Evolutionary conservation across 176 grass and related monocot genomes (phyloP).

Genomic region (Chloris gayana): DNA sequence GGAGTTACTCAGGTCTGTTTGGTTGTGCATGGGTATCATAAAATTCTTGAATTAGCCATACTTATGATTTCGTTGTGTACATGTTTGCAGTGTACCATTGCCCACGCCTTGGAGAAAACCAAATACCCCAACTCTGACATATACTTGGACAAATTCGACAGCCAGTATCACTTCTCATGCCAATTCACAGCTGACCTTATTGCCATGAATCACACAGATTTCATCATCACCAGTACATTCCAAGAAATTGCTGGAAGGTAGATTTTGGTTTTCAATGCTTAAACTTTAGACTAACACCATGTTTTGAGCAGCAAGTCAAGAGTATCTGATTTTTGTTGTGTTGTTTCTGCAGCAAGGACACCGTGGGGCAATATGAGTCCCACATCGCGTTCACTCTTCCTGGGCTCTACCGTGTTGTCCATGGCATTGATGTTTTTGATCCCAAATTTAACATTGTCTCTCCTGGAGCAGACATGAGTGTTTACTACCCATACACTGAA

Average conservation of each 20-base stretch:
- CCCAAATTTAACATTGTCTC: slow-evolving; percentile 99
- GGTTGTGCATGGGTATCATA: neutral
- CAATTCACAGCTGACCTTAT: slow-evolving; percentile 96
- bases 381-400: slow-evolving; percentile 96
- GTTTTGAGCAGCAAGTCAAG: neutral
- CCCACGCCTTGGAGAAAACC: slow-evolving; percentile 97
- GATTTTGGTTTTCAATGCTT: neutral
- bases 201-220: slow-evolving; percentile 96
- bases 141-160: slow-evolving; percentile 92
- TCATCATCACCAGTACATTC: slow-evolving; percentile 98
- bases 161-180: slow-evolving; percentile 96
- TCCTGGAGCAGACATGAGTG: slow-evolving; percentile 91
- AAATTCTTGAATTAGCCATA: neutral
- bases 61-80: slow-evolving; percentile 6
- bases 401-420: slow-evolving; percentile 91
- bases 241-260: slow-evolving; percentile 99
- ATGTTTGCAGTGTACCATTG: slow-evolving; percentile 82
- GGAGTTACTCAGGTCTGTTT: slow-evolving; percentile 85
- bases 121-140: slow-evolving; percentile 97
- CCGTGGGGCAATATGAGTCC: slow-evolving; percentile 87
- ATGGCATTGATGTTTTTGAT: slow-evolving; percentile 96
- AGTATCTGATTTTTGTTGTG: slow-evolving; percentile 37
- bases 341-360: slow-evolving; percentile 79
- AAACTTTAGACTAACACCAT: neutral
- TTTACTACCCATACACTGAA: slow-evolving; percentile 89